Evolutionary conservation across 106 monocot genomes (phyloP).

Genomic region (Phalaenopsis aphrodite): DNA sequence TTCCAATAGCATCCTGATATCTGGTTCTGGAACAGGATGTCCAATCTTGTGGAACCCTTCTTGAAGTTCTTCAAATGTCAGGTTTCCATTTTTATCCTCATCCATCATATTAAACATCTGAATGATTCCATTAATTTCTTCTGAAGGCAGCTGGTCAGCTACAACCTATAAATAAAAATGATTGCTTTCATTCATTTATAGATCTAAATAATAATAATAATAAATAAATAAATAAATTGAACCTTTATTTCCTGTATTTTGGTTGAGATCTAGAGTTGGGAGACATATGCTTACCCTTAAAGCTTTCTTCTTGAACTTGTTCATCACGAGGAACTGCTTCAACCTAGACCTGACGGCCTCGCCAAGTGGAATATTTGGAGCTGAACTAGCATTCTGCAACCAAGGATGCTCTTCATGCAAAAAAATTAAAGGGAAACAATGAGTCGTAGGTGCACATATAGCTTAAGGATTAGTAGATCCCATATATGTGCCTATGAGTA

Average conservation of each 20-base stretch:
- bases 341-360: constrained; percentile 58
- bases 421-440: constrained; percentile 8
- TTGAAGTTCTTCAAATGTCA: constrained; percentile 66
- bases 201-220: background rate
- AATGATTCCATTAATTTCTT: constrained; percentile 45
- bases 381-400: constrained; percentile 46
- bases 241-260: background rate
- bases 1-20: constrained; percentile 59
- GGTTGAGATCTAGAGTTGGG: background rate
- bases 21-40: constrained; percentile 38
- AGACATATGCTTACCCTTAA: constrained; percentile 42
- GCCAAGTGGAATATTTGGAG: constrained; percentile 69
- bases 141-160: constrained; percentile 42
- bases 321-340: constrained; percentile 78
- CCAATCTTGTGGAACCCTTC: constrained; percentile 51
- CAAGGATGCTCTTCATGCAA: constrained; percentile 69
- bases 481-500: too few relatives aligned
- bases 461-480: too few relatives aligned
- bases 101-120: constrained; percentile 69
- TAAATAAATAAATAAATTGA: background rate
- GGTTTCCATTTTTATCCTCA: constrained; percentile 55
- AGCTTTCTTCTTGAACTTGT: constrained; percentile 89
- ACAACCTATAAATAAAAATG: constrained; percentile 29
- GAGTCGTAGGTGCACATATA: background rate
- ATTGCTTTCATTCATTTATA: background rate